phyloP scores from a whole-genome alignment of 805 yeast genomes.

The Saturnispora diversa region DNA sequence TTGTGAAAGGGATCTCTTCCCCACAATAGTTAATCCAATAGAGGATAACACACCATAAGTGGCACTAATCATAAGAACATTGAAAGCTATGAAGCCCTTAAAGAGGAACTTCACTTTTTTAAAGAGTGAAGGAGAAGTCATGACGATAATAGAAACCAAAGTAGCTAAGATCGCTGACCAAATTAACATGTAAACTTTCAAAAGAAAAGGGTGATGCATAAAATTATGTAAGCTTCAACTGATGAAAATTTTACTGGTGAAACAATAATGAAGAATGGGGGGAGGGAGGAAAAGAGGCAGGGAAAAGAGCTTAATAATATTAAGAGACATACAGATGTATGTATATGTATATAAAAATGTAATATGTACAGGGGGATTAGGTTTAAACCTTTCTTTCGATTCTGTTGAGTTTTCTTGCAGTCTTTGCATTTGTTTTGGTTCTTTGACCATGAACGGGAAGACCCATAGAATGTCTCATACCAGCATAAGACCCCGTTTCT shows the following conservation, averaged over 20 bases:
- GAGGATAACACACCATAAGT: conserved; percentile 76
- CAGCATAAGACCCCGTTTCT: conserved; percentile 75
- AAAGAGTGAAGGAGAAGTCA: conserved; percentile 16
- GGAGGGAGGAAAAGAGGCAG: neutral
- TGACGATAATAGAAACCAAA: conserved; percentile 10
- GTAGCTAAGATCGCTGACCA: conserved; percentile 1
- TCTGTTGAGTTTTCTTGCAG: conserved; percentile 80
- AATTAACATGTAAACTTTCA: neutral
- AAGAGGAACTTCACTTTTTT: conserved; percentile 42
- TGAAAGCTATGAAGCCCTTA: conserved; percentile 48
- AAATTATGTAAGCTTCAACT: too few species aligned
- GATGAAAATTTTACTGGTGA: too few species aligned
- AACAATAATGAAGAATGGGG: too few species aligned
- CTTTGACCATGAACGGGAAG: conserved; percentile 82
- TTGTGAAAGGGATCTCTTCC: conserved; percentile 76
- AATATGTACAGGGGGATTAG: neutral
- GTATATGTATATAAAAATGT: neutral
- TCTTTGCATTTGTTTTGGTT: conserved; percentile 83
- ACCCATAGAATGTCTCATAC: conserved; percentile 83
- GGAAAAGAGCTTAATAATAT: neutral
- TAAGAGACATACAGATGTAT: neutral
- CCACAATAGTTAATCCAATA: conserved; percentile 51
- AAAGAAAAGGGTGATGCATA: neutral
- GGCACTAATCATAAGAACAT: conserved; percentile 52
- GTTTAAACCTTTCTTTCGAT: conserved; percentile 43